Percentiles rank a stretch among this genome's conserved stretches.
These are phyloP conservation scores for Venturia aucupariae DNA, from an alignment of 2,329 filamentous ascomycete species.

Conservation along the genomic window DNA sequence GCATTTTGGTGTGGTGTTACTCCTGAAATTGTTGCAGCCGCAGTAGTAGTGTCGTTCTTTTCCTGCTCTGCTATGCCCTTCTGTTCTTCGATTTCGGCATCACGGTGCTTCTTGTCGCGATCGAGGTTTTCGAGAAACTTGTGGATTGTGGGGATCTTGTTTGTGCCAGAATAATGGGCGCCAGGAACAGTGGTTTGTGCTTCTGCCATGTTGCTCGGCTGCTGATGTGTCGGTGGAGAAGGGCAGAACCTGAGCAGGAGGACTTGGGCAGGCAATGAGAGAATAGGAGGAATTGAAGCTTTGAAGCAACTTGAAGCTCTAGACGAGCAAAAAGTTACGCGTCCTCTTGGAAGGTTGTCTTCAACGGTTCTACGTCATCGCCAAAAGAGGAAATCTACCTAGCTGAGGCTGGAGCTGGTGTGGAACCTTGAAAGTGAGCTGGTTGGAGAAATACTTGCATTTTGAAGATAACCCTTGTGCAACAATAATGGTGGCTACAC, in stretches of 20 bases:
- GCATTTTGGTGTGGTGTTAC: conserved; percentile 23
- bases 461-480: neutral
- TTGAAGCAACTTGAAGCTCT: neutral
- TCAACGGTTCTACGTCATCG: neutral
- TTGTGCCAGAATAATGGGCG: conserved; percentile 68
- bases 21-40: conserved; percentile 20
- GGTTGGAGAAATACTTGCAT: neutral
- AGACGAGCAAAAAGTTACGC: conserved; percentile 6
- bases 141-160: conserved; percentile 80
- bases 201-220: conserved; percentile 31
- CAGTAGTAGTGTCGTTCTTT: conserved; percentile 27
- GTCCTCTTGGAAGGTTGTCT: neutral
- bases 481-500: neutral
- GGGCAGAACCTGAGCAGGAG: conserved; percentile 3
- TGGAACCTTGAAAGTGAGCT: too few relatives aligned
- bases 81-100: conserved; percentile 57
- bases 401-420: neutral
- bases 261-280: conserved; percentile 3
- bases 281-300: neutral
- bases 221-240: neutral
- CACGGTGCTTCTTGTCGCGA: conserved; percentile 65
- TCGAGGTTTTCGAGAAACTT: conserved; percentile 76
- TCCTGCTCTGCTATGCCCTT: conserved; percentile 26
- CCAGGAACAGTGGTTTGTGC: conserved; percentile 44
- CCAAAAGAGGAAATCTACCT: neutral